Evolutionary conservation across 139 green algal species (phyloP), one percentile per base, ranked within the genome.

Genomic region (Picochlorum sp.): DNA sequence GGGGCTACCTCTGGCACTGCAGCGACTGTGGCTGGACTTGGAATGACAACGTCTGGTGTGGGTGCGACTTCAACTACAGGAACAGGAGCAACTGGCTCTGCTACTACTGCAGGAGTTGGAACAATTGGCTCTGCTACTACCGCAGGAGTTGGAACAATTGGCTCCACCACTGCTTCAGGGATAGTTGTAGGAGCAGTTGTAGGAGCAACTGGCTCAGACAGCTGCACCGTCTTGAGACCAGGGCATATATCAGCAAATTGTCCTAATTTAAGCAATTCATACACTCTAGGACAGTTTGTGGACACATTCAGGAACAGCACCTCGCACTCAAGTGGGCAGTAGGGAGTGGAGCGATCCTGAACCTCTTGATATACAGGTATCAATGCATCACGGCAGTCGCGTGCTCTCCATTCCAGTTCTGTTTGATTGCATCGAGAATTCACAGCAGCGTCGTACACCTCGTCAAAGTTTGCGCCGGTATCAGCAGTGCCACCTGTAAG

Each of bases 291-390:
- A 13, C 47, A 54, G 47, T 54, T 54, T 20, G n/a, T 21, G n/a
- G 47, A 54, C 16, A 54, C n/a, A 54, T 54, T 54, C 10, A 54
- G 18, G 15, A 54, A 54, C 18, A 54, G 47, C 11, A 54, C 47
- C n/a, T 54, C 47, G 13, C 47, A 54, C n/a, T 54, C 47, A 0
- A 54, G 16, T n/a, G 28, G 62, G 47, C 32, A 68, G 2, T 37
- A 15, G 11, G 30, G 58, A 28, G 47, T 46, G 51, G 34, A 64
- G 6, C 34, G 26, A 24, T n/a, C 23, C 15, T 72, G 56, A 72
- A 66, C 66, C 71, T 47, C 63, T 6, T 62, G 56, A 15, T 62
- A 47, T 23, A 14, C 11, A 62, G 56, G 56, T n/a, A 47, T 45
- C 18, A 62, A 20, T 59, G n/a, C 64, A 16, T 64, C 61, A 6